These are phyloP conservation scores for Mangifera indica DNA, from an alignment of 345 rosid species.

Conservation along the genomic window DNA sequence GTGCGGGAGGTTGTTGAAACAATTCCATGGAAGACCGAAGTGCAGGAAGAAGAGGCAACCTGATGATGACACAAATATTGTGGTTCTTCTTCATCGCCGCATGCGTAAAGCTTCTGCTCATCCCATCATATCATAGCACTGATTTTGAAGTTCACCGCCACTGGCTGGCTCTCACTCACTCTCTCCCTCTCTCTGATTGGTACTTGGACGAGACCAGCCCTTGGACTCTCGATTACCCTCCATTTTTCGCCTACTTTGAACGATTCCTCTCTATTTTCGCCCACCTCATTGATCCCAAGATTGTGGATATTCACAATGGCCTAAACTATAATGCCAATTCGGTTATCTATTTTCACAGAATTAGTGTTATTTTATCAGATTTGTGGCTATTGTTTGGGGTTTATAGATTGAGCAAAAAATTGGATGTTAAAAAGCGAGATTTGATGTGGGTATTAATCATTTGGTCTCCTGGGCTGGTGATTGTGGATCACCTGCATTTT, in stretches of 20 bases:
- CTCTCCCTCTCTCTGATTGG: slow-evolving; percentile 83
- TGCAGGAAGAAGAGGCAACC: background rate
- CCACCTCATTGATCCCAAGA: slow-evolving; percentile 54
- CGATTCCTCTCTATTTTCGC: slow-evolving; percentile 59
- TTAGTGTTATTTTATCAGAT: slow-evolving; percentile 72
- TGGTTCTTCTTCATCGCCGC: slow-evolving; percentile 65
- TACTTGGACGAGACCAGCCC: slow-evolving; percentile 80
- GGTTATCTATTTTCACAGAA: slow-evolving; percentile 65
- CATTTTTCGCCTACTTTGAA: slow-evolving; percentile 74
- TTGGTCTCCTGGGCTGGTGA: slow-evolving; percentile 82
- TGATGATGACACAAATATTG: slow-evolving; percentile 27
- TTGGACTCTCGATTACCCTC: slow-evolving; percentile 97
- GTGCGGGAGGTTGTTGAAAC: background rate
- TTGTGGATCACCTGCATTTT: slow-evolving; percentile 91
- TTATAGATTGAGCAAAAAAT: slow-evolving; percentile 41
- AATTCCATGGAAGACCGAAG: slow-evolving; percentile 18
- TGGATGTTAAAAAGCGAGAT: slow-evolving; percentile 36
- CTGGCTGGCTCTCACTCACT: slow-evolving; percentile 84
- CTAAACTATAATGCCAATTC: slow-evolving; percentile 50
- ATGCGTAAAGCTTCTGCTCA: slow-evolving; percentile 64
- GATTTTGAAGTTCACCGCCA: slow-evolving; percentile 96
- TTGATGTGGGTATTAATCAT: slow-evolving; percentile 61
- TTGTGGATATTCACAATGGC: slow-evolving; percentile 61
- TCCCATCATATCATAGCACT: slow-evolving; percentile 78
- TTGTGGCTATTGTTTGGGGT: slow-evolving; percentile 57